Conservation (phyloP, 495 filamentous ascomycete species). For the Hypoxylon lienhwacheense region DNA sequence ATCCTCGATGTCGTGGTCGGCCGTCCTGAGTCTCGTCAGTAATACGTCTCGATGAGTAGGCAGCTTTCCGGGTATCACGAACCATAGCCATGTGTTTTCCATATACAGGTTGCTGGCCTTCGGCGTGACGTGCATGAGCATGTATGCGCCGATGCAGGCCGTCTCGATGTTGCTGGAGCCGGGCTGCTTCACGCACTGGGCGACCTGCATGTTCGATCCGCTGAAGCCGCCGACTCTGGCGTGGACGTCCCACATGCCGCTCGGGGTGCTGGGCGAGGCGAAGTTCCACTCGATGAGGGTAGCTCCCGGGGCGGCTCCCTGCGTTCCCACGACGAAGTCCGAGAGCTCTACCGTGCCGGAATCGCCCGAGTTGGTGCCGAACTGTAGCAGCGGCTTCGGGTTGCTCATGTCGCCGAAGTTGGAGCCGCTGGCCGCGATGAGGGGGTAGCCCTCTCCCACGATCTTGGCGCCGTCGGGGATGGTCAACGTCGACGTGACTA, state of each 20-base stretch:
- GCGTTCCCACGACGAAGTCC: conserved; percentile 75
- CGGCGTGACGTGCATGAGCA: conserved; percentile 77
- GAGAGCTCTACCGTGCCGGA: conserved; percentile 74
- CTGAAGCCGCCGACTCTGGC: conserved; percentile 78
- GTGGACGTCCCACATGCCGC: conserved; percentile 90
- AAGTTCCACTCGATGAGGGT: conserved; percentile 78
- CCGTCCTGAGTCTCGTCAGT: too few relatives aligned
- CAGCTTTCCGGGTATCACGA: conserved; percentile 56
- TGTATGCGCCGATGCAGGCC: conserved; percentile 71
- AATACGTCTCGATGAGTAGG: conserved; percentile 61
- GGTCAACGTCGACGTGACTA: conserved; percentile 66
- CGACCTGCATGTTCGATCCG: conserved; percentile 75
- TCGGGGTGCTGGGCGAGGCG: conserved; percentile 59
- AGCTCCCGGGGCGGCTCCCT: conserved; percentile 67
- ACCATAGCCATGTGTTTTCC: conserved; percentile 93
- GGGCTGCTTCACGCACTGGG: conserved; percentile 69
- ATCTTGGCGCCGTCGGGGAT: conserved; percentile 66
- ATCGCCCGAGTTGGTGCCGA: conserved; percentile 75
- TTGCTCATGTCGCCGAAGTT: conserved; percentile 70
- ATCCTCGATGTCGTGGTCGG: conserved; percentile 89
- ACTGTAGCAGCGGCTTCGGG: conserved; percentile 69
- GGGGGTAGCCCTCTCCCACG: conserved; percentile 82
- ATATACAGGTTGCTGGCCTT: conserved; percentile 68
- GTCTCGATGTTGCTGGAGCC: conserved; percentile 51
- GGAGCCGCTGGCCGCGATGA: conserved; percentile 77